Conservation (phyloP, 2,329 filamentous ascomycete genomes). For the Cladosporium sp. region DNA sequence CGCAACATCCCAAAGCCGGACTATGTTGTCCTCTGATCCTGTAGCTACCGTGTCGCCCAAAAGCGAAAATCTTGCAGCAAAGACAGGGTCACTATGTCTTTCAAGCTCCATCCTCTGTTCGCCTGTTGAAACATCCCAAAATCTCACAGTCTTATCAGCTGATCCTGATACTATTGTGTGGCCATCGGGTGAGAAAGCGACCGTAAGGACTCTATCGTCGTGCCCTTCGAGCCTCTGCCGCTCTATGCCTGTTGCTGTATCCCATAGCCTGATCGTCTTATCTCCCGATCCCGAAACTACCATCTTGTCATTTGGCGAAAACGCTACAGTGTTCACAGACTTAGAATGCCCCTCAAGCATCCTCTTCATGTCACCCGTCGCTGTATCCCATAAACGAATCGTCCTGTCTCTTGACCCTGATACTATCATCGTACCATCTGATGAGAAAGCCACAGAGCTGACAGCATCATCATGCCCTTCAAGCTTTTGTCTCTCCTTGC, state of each 20-base stretch:
- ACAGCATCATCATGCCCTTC: background rate
- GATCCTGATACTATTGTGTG: background rate
- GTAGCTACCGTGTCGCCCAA: background rate
- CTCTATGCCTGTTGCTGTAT: background rate
- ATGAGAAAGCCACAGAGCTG: background rate
- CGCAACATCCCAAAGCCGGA: background rate
- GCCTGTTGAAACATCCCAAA: background rate
- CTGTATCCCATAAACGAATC: background rate
- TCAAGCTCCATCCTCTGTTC: background rate
- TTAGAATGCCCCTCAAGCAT: background rate
- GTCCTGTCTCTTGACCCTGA: background rate
- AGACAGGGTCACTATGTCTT: background rate
- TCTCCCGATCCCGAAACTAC: background rate
- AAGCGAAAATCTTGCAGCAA: background rate
- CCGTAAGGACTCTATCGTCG: background rate
- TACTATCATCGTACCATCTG: background rate
- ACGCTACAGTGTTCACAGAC: background rate
- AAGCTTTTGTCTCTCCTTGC: background rate
- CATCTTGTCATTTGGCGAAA: background rate
- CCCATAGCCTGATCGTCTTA: background rate
- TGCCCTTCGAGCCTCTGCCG: background rate
- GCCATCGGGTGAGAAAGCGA: background rate
- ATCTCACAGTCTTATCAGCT: background rate
- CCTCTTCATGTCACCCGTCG: background rate
- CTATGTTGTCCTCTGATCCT: background rate